A percentile compares a stretch with the other conserved stretches of the same genome.
phyloP scores from a whole-genome alignment of 1,139 yeast genomes.

The Hanseniaspora sp. region DNA sequence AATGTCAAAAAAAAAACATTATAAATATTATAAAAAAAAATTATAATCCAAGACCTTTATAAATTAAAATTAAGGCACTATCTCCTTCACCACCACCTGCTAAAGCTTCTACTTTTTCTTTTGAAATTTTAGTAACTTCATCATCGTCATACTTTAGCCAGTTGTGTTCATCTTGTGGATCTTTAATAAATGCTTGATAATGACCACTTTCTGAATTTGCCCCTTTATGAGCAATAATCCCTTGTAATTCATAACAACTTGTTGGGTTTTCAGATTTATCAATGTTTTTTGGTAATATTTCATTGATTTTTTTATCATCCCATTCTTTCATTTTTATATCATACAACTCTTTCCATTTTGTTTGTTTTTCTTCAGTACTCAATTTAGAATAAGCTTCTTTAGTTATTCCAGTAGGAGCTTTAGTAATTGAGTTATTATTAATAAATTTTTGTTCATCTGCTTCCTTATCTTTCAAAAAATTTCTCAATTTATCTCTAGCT shows the following conservation, averaged over 20 bases:
- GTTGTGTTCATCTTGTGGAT: conserved; percentile 55
- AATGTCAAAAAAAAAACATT: neutral
- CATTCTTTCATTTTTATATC: conserved; percentile 31
- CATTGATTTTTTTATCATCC: conserved; percentile 30
- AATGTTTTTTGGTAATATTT: conserved; percentile 29
- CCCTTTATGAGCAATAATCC: conserved; percentile 87
- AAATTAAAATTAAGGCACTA: conserved; percentile 77
- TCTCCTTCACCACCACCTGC: conserved; percentile 99
- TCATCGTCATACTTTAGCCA: conserved; percentile 98
- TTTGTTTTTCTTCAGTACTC: conserved; percentile 18
- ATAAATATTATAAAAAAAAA: neutral
- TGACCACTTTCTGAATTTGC: conserved; percentile 96
- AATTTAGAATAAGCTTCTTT: conserved; percentile 31
- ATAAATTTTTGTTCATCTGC: conserved; percentile 69
- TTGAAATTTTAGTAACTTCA: conserved; percentile 64
- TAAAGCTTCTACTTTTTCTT: conserved; percentile 67
- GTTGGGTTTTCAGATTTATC: conserved; percentile 69
- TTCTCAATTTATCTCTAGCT: conserved; percentile 66
- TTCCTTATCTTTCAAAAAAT: conserved; percentile 61
- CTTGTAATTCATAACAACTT: conserved; percentile 70
- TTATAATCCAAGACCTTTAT: conserved; percentile 59
- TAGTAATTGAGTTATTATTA: conserved; percentile 23
- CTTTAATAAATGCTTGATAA: conserved; percentile 79
- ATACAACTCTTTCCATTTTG: conserved; percentile 30
- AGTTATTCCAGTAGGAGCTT: conserved; percentile 21